Conservation (phyloP, 306 rosid species). For the Glycyrrhiza uralensis region DNA sequence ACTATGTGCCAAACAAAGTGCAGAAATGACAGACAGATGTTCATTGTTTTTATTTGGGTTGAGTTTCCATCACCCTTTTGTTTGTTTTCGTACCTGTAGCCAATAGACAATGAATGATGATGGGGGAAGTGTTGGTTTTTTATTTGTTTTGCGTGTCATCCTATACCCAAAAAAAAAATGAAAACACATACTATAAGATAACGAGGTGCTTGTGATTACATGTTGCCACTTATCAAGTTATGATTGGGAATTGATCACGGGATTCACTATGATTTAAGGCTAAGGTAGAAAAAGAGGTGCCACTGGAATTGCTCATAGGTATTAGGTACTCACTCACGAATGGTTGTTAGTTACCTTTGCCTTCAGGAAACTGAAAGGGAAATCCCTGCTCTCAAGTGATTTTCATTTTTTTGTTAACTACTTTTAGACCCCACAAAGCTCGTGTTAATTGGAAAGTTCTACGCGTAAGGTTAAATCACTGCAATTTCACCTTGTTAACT, state of each 20-base stretch:
- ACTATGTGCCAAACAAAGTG: constrained; percentile 21
- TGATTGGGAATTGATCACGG: constrained; percentile 33
- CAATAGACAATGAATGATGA: not conserved
- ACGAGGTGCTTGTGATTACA: constrained; percentile 14
- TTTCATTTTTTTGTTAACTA: constrained; percentile 24
- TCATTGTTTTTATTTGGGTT: constrained; percentile 30
- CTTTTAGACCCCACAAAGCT: constrained; percentile 23
- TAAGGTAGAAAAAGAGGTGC: not conserved
- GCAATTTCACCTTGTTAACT: constrained; percentile 12
- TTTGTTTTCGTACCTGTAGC: constrained; percentile 2
- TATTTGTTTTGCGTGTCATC: not conserved
- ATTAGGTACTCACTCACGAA: constrained; percentile 14
- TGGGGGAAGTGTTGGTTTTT: not conserved
- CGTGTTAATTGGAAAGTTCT: constrained; percentile 21
- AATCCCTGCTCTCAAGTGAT: not conserved
- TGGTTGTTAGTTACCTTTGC: not conserved
- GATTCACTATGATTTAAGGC: constrained; percentile 24
- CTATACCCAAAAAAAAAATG: not conserved
- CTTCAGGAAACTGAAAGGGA: constrained; percentile 5
- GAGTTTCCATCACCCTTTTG: not conserved
- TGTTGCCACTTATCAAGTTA: constrained; percentile 16
- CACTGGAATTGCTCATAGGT: not conserved
- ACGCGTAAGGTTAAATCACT: constrained; percentile 7
- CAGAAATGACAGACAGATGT: constrained; percentile 30
- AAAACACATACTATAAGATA: not conserved